Conservation (phyloP, 2,329 filamentous ascomycete species). For the Penicillium hesseltinei region DNA sequence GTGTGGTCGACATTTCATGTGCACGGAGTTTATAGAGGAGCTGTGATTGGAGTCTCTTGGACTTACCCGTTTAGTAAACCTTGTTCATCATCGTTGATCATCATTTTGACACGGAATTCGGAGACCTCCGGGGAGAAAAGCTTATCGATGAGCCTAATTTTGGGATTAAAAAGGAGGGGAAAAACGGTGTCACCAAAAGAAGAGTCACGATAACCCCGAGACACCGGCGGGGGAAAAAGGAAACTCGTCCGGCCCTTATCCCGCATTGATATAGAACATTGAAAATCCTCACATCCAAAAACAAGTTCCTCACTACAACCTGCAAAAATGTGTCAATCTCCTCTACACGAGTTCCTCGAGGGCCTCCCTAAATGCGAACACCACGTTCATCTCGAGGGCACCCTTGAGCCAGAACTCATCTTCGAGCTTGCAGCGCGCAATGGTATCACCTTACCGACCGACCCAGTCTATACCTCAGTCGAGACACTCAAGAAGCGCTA, state of each 20-base stretch:
- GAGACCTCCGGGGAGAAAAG: conserved; percentile 12
- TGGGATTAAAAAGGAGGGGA: background rate
- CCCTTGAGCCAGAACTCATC: conserved; percentile 66
- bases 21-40: background rate
- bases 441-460: conserved; percentile 60
- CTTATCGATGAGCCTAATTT: conserved; percentile 1
- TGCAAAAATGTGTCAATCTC: conserved; percentile 56
- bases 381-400: conserved; percentile 77
- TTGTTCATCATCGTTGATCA: background rate
- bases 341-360: conserved; percentile 59
- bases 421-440: conserved; percentile 69
- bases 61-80: background rate
- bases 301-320: background rate
- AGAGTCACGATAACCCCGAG: background rate
- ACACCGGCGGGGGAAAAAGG: conserved; percentile 1
- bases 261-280: background rate
- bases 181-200: background rate
- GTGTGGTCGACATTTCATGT: background rate
- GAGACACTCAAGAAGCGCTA: conserved; percentile 63
- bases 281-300: background rate
- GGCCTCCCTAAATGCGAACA: conserved; percentile 77
- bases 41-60: background rate
- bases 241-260: conserved; percentile 3
- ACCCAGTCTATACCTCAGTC: conserved; percentile 63
- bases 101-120: background rate